phyloP scores from a whole-genome alignment of 805 yeast genomes.

The Zygosaccharomyces siamensis region DNA sequence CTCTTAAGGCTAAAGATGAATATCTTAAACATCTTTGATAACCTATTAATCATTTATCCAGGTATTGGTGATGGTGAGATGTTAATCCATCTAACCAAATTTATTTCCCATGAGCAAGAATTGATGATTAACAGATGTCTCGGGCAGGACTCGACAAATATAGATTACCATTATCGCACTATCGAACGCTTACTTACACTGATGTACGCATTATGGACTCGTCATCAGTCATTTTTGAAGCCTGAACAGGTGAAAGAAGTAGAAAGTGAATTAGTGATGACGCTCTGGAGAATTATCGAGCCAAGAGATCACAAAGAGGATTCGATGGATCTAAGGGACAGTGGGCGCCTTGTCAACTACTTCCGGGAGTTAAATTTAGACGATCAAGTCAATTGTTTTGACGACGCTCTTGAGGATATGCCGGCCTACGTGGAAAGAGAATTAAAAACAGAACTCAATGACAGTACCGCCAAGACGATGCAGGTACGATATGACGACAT shows the following conservation, averaged over 20 bases:
- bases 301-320: slow-evolving; percentile 14
- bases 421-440: slow-evolving; percentile 38
- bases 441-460: slow-evolving; percentile 38
- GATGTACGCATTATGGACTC: slow-evolving; percentile 22
- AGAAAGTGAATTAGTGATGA: slow-evolving; percentile 44
- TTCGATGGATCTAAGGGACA: slow-evolving; percentile 17
- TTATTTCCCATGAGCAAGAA: slow-evolving; percentile 36
- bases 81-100: slow-evolving; percentile 22
- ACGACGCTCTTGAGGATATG: slow-evolving; percentile 41
- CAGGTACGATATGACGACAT: slow-evolving; percentile 21
- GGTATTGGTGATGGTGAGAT: slow-evolving; percentile 22
- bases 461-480: slow-evolving; percentile 20
- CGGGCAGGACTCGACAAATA: slow-evolving; percentile 23
- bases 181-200: slow-evolving; percentile 21
- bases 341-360: slow-evolving; percentile 32
- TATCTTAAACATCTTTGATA: slow-evolving; percentile 48
- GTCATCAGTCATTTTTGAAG: slow-evolving; percentile 14
- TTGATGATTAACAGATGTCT: slow-evolving; percentile 23
- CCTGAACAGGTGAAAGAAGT: slow-evolving; percentile 31
- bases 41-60: slow-evolving; percentile 28
- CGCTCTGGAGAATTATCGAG: slow-evolving; percentile 45
- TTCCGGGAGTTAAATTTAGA: slow-evolving; percentile 33
- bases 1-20: slow-evolving; percentile 36
- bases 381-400: slow-evolving; percentile 31
- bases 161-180: slow-evolving; percentile 12